A percentile compares a stretch with the other conserved stretches of the same genome.
These are phyloP conservation scores for Globisporangium iwayamae DNA, from an alignment of 352 stramenopile genomes.

Conservation along the genomic window DNA sequence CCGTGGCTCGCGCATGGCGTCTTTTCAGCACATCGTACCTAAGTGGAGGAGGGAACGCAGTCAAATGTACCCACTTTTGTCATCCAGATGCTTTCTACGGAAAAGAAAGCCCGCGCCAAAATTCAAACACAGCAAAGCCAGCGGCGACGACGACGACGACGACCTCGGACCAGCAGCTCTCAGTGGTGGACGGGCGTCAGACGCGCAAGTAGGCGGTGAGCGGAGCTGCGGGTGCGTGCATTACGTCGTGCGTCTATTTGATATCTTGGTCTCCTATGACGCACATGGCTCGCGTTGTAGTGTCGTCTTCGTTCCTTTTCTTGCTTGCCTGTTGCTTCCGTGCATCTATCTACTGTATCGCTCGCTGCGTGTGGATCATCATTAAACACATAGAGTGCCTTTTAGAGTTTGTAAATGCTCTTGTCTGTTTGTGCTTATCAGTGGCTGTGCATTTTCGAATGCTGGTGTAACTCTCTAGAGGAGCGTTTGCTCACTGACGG, in stretches of 20 bases:
- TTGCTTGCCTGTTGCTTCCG: too few species aligned
- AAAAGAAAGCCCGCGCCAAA: conserved; percentile 11
- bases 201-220: neutral
- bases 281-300: neutral
- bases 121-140: conserved; percentile 11
- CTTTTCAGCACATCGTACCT: conserved; percentile 47
- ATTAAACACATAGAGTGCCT: conserved; percentile 6
- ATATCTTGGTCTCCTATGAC: neutral
- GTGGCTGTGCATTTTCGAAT: neutral
- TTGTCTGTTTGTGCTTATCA: neutral
- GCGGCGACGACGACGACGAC: neutral
- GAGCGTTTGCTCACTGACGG: neutral
- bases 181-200: neutral
- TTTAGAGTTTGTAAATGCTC: neutral
- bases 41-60: neutral
- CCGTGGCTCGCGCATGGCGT: conserved; percentile 63
- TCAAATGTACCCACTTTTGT: conserved; percentile 17
- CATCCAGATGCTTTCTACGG: neutral
- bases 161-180: neutral
- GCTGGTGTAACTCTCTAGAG: neutral
- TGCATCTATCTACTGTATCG: neutral
- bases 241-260: neutral
- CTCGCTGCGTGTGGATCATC: neutral
- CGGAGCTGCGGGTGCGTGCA: conserved; percentile 9
- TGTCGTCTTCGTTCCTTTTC: neutral